Conservation (phyloP, 108 stramenopile genomes). For the Pseudonitzschia multistriata region DNA sequence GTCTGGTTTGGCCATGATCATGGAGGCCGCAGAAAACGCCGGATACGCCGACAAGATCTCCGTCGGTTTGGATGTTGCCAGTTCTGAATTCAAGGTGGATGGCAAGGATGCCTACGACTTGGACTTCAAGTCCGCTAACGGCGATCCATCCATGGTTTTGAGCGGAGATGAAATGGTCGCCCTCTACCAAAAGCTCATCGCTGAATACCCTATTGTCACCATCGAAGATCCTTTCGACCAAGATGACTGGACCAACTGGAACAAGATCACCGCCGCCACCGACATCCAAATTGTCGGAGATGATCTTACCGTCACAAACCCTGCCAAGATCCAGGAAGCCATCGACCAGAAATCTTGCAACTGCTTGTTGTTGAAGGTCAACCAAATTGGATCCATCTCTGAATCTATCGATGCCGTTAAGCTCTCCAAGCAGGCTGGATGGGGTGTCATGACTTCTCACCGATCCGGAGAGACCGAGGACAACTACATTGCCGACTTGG, state of each 20-base stretch:
- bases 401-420: constrained; percentile 99
- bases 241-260: constrained; percentile 98
- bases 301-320: constrained; percentile 99
- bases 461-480: constrained; percentile 99
- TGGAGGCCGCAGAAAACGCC: constrained; percentile 94
- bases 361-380: constrained; percentile 99
- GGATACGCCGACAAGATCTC: constrained; percentile 95
- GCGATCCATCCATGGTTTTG: constrained; percentile 74
- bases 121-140: constrained; percentile 91
- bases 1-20: constrained; percentile 94
- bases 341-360: constrained; percentile 90
- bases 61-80: constrained; percentile 98
- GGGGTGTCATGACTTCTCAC: constrained; percentile 99
- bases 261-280: constrained; percentile 84
- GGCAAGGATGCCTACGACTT: constrained; percentile 96
- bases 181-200: constrained; percentile 89
- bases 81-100: constrained; percentile 95
- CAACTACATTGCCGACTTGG: constrained; percentile 98
- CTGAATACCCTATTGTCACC: constrained; percentile 96
- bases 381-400: constrained; percentile 99
- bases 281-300: constrained; percentile 99
- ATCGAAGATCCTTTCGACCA: constrained; percentile 99
- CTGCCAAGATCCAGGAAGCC: constrained; percentile 92
- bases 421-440: constrained; percentile 96
- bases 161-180: constrained; percentile 93